These are phyloP conservation scores for Dissophora globulifera DNA, from an alignment of 192 early-diverging fungal species.

Conservation along the genomic window DNA sequence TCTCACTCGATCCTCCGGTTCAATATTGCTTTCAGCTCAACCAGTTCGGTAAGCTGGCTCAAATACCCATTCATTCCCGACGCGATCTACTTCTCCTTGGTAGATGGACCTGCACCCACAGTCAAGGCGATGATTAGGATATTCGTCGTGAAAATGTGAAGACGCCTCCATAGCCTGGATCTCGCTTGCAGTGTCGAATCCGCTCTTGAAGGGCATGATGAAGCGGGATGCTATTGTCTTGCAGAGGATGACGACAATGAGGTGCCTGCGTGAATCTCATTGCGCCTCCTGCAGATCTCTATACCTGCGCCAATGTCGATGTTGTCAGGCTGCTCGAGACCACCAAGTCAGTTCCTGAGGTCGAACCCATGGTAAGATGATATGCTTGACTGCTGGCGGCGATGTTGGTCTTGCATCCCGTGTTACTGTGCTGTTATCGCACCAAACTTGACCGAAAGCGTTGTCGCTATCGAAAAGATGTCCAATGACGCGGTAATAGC, in stretches of 20 bases:
- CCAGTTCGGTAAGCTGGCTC: slow-evolving; percentile 58
- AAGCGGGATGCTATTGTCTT: slow-evolving; percentile 10
- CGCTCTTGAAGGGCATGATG: slow-evolving; percentile 72
- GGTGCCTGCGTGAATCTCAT: neutral
- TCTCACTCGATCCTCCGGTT: slow-evolving; percentile 43
- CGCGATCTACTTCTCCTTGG: slow-evolving; percentile 57
- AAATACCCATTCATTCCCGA: slow-evolving; percentile 61
- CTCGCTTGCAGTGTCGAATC: slow-evolving; percentile 60
- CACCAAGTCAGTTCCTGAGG: no score
- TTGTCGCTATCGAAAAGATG: no score
- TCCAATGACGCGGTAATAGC: neutral
- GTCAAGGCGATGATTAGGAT: slow-evolving; percentile 70
- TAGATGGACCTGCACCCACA: slow-evolving; percentile 63
- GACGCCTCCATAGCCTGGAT: slow-evolving; percentile 54
- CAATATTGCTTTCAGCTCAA: slow-evolving; percentile 49
- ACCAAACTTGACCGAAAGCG: no score
- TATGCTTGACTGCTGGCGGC: no score
- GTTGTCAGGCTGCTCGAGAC: no score
- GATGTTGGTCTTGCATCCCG: no score
- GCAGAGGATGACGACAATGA: neutral
- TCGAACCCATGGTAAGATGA: no score
- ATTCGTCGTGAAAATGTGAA: slow-evolving; percentile 17
- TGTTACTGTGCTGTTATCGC: no score
- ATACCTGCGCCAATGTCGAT: no score
- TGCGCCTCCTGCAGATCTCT: no score